Evolutionary conservation across 2,329 filamentous ascomycete species (phyloP).

Genomic region (Botrytis squamosa): DNA sequence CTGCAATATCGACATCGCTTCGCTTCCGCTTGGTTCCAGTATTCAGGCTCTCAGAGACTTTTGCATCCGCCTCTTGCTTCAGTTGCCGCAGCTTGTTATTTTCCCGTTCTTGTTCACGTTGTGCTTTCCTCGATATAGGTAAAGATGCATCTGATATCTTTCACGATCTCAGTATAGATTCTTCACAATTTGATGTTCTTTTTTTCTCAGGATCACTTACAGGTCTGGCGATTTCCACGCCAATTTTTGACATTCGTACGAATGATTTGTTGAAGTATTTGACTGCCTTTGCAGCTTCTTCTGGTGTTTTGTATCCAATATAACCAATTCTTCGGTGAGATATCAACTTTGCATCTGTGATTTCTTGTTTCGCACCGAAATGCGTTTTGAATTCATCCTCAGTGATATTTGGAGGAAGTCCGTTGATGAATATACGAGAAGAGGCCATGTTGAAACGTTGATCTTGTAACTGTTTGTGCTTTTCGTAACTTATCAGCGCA

Average conservation of each 20-base stretch:
- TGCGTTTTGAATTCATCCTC: constrained; percentile 86
- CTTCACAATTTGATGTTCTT: background rate
- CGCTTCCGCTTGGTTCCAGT: constrained; percentile 63
- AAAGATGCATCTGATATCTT: constrained; percentile 42
- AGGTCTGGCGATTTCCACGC: constrained; percentile 82
- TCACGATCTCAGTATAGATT: background rate
- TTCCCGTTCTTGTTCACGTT: constrained; percentile 40
- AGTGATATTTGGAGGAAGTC: constrained; percentile 80
- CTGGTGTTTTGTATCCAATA: constrained; percentile 82
- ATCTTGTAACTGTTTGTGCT: background rate
- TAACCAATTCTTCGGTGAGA: constrained; percentile 89
- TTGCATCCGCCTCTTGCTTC: constrained; percentile 28
- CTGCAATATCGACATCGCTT: constrained; percentile 55
- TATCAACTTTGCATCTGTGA: constrained; percentile 93
- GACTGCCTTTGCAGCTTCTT: constrained; percentile 78
- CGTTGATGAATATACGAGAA: constrained; percentile 76
- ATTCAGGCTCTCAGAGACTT: constrained; percentile 41
- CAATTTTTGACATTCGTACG: constrained; percentile 92
- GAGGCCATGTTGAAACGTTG: constrained; percentile 36
- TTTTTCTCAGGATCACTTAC: constrained; percentile 49
- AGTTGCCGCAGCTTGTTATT: constrained; percentile 29
- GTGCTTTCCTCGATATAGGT: constrained; percentile 42
- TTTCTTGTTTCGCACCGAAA: constrained; percentile 71
- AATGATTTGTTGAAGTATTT: constrained; percentile 96
- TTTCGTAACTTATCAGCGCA: background rate